Evolutionary conservation across 164 flowering plant species (phyloP), one percentile per base, ranked within the genome.

Genomic region (Berberis vulgaris): DNA sequence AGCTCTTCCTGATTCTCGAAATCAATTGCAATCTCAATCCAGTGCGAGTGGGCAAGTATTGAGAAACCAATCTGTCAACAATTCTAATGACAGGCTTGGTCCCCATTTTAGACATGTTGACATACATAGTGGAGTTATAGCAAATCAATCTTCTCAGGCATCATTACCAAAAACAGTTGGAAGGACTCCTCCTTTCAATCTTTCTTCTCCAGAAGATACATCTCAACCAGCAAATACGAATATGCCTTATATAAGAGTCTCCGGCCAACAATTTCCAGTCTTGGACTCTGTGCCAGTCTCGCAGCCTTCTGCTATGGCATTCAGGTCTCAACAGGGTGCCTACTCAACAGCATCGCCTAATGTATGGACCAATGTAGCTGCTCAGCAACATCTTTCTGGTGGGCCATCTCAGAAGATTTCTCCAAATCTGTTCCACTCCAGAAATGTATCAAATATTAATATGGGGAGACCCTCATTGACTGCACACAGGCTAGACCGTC

Each of bases 341-440:
- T 71, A 73, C 62, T 64, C 90, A 65, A 73, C 74, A 54, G 62
- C 77, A 49, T 62, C 64, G 63, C 79, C 78, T 42, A 75, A 77
- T 71, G 70, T 61, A 3, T 80, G 88, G 89, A 66, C 77, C 49
- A 78, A 72, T 72, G 66, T 78, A 64, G 64, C 88, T 63, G 11
- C 70, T 49, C 86, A 80, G 61, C 84, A 78, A 59, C 62, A 10
- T 65, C 41, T 43, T 43, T 50, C 71, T 10, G 78, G 65, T 55
- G 58, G 72, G 7, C 73, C 72, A 59, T 26, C 74, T 60, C 77
- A 60, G 41, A 74, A 74, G 56, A 67, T 63, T 69, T 43, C 81
- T 13, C 58, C 84, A 41, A 67, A 72, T 62, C 41, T 69, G 49
- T 52, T 72, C 7, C 77, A 69, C 68, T 70, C 84, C 44, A 67